Base-by-base conservation (phyloP, 208 protist genomes). In the Leishmania major region DNA sequence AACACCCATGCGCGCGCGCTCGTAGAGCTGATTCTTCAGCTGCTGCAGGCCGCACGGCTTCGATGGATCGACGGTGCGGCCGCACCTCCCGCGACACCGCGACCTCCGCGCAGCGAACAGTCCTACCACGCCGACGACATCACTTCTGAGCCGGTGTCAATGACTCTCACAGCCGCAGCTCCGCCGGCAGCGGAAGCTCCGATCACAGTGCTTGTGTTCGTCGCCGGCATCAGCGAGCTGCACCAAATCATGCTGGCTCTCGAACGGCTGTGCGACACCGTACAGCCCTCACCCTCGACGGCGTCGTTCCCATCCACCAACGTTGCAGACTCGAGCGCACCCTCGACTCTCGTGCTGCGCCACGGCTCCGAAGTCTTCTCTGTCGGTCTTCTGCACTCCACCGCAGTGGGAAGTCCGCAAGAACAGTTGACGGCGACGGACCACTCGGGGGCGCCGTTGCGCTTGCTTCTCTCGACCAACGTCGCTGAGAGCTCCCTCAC, bases 401-500 rank as follows among this genome's bases (percentile, higher is more conserved):
- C 87, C 5, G 90, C 92, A 1, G 81, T 95, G 71, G 92, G 92
- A 37, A 95, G 79, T 67, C 92, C 89, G 47, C 90, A 94, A 69
- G 86, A 87, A 71, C 92, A 93, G 67, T 78, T 92, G 35, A 59
- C 57, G n/a, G 83, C 87, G 40, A 86, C 88, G 5, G 81, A 76
- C n/a, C 43, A 53, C 64, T 47, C 76, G 49, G 79, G 81, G n/a
- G 80, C 85, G 4, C 82, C 78, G 28, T 77, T 92, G 73, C 91
- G 92, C 5, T 82, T 97, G 40, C 85, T 96, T 57, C 82, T 97
- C 37, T 79, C 94, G n/a, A 97, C 94, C 3, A 88, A 79, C 70
- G 87, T 97, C 57, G 92, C 94, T 11, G 92, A 97, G 74, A 97
- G 90, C 83, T 94, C 91, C 17, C 82, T 97, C 62, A 97, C 94